phyloP scores from a whole-genome alignment of 1,139 yeast species.

The Saccharomyces hybrid region DNA sequence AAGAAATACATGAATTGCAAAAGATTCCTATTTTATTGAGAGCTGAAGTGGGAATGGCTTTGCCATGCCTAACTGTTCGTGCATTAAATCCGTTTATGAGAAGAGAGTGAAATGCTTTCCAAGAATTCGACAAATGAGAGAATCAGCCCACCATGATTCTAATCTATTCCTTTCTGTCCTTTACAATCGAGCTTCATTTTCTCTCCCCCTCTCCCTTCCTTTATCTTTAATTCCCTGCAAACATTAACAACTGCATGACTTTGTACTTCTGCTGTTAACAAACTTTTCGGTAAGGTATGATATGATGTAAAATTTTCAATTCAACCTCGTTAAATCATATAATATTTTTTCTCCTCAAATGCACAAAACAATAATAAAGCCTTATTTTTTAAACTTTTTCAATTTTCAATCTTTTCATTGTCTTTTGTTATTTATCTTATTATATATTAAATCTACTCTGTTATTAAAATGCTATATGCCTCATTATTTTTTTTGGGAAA shows the following conservation, averaged over 20 bases:
- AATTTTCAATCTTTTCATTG: background rate
- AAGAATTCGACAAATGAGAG: no score
- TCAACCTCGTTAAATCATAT: background rate
- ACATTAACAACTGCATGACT: background rate
- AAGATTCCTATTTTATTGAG: constrained; percentile 80
- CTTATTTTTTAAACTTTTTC: background rate
- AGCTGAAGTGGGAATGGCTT: constrained; percentile 90
- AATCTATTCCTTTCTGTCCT: background rate
- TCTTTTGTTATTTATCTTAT: background rate
- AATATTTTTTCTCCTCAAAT: background rate
- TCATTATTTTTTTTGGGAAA: background rate
- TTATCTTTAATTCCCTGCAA: background rate
- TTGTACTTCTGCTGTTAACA: background rate
- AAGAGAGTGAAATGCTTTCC: constrained; percentile 6
- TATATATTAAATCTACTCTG: background rate
- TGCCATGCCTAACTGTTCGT: constrained; percentile 90
- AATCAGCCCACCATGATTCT: no score
- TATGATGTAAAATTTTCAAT: background rate
- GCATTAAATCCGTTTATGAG: constrained; percentile 75
- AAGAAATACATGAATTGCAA: constrained; percentile 70
- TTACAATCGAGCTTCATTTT: background rate
- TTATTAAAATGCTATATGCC: background rate
- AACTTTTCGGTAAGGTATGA: background rate
- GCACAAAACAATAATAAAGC: background rate
- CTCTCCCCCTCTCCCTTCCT: no score